Conservation (phyloP, 208 protist species). For the Phytomonas serpens region DNA sequence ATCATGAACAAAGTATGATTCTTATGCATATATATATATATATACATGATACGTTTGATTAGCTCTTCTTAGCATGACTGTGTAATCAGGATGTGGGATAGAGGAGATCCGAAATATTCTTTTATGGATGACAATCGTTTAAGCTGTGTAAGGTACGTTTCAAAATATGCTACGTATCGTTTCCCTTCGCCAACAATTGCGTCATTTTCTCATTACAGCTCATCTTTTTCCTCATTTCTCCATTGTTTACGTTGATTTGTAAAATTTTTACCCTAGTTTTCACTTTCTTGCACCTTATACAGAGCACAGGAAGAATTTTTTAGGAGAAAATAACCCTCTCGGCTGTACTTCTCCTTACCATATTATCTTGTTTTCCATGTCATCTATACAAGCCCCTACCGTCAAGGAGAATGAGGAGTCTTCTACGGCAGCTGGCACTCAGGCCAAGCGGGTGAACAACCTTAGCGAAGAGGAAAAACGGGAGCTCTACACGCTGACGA, state of each 20-base stretch:
- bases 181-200: not conserved
- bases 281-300: conserved; percentile 2
- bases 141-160: not conserved
- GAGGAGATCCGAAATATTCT: not conserved
- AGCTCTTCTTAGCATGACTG: not conserved
- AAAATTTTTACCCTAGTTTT: conserved; percentile 4
- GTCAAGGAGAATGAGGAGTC: not conserved
- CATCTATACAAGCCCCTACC: conserved; percentile 7
- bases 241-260: not conserved
- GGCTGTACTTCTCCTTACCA: not conserved
- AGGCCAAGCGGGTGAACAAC: conserved; percentile 8
- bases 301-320: not conserved
- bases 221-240: conserved; percentile 7
- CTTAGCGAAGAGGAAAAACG: conserved; percentile 52
- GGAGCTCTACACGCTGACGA: conserved; percentile 69
- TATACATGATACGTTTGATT: not conserved
- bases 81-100: not conserved
- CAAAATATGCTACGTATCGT: not conserved
- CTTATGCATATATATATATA: conserved; percentile 5
- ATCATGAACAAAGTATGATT: not conserved
- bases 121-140: not conserved
- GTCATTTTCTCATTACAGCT: conserved; percentile 1
- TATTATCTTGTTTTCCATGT: not conserved
- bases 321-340: not conserved
- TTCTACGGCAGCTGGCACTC: not conserved